phyloP scores from a whole-genome alignment of 2,329 filamentous ascomycete genomes.

The Escovopsis weberi region DNA sequence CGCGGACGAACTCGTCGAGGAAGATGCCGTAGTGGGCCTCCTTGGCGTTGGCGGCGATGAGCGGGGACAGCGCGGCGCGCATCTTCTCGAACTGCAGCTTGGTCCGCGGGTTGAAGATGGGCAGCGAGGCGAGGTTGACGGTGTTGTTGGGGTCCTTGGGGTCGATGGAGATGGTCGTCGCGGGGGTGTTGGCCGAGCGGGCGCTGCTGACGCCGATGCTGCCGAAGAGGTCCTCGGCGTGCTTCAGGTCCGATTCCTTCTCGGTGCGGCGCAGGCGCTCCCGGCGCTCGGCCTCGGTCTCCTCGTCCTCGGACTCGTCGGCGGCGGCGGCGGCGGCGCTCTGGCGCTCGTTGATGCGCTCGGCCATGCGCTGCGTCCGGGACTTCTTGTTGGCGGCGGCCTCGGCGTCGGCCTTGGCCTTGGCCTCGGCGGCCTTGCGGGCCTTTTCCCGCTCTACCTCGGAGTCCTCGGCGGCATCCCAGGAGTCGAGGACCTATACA shows the following conservation, averaged over 20 bases:
- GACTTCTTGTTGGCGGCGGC: slow-evolving; percentile 84
- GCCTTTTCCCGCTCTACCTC: slow-evolving; percentile 94
- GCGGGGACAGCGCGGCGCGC: slow-evolving; percentile 62
- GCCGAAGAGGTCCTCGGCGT: slow-evolving; percentile 85
- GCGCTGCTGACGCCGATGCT: slow-evolving; percentile 51
- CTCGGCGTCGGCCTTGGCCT: slow-evolving; percentile 79
- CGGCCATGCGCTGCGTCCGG: slow-evolving; percentile 73
- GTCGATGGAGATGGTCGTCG: slow-evolving; percentile 54
- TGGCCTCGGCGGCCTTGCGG: slow-evolving; percentile 70
- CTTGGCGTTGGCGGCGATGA: slow-evolving; percentile 61
- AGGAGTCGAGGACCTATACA: slow-evolving; percentile 77
- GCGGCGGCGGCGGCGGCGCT: slow-evolving; percentile 34
- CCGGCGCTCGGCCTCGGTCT: slow-evolving; percentile 57
- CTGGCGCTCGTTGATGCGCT: slow-evolving; percentile 49
- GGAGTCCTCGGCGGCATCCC: slow-evolving; percentile 94
- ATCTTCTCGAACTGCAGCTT: slow-evolving; percentile 76
- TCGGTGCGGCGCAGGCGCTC: slow-evolving; percentile 65
- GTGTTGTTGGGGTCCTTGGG: slow-evolving; percentile 59
- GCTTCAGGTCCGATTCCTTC: slow-evolving; percentile 74
- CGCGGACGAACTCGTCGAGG: slow-evolving; percentile 80
- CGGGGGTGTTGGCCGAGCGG: slow-evolving; percentile 52
- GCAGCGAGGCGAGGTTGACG: slow-evolving; percentile 65
- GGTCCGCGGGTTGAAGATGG: slow-evolving; percentile 78
- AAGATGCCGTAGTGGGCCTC: slow-evolving; percentile 86
- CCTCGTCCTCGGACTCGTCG: slow-evolving; percentile 50